Evolutionary conservation across 371 early-diverging fungal genomes (phyloP), one percentile per base, ranked within the genome.

Genomic region (Phascolomyces articulosus): DNA sequence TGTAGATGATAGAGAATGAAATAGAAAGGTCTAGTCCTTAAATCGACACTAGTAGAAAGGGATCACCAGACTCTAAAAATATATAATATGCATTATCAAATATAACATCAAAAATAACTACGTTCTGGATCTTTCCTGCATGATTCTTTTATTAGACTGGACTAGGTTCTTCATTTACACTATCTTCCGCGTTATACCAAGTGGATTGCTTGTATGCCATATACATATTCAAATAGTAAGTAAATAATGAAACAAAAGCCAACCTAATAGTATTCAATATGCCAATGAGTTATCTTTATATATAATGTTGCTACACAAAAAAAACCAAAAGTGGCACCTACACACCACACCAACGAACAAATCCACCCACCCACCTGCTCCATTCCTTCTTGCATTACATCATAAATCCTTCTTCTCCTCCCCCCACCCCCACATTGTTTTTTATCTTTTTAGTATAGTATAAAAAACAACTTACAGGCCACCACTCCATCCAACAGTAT

Each of bases 191-290:
- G 15, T 51, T 51, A n/a, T 23, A 51, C 20, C 20, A 51, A 4
- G 20, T 23, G 1, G n/a, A 18, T 7, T 67, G 68, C 40, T 71
- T 71, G 41, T 73, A 58, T 24, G 58, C 60, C 60, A 79, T 65
- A 18, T 73, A 81, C n/a, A 75, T 26, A 28, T 81, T 81, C 40
- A 81, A 54, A 53, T 81, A 81, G 31, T 65, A 81, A 7, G 81
- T 78, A 44, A 75, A 68, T 40, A 81, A 53, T 21, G 81, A 66
- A 21, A 78, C 69, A 23, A 75, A 34, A 18, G 75, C 78, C 47
- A 78, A 67, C 55, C 81, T 78, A 67, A 13, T 48, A 28, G 13
- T 9, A 58, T 24, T 11, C 40, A 40, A 18, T n/a, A n/a, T n/a
- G n/a, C n/a, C n/a, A n/a, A n/a, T n/a, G n/a, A n/a, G n/a, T n/a